phyloP scores from a whole-genome alignment of 2,329 filamentous ascomycete genomes.

The Pseudogymnoascus sp. region DNA sequence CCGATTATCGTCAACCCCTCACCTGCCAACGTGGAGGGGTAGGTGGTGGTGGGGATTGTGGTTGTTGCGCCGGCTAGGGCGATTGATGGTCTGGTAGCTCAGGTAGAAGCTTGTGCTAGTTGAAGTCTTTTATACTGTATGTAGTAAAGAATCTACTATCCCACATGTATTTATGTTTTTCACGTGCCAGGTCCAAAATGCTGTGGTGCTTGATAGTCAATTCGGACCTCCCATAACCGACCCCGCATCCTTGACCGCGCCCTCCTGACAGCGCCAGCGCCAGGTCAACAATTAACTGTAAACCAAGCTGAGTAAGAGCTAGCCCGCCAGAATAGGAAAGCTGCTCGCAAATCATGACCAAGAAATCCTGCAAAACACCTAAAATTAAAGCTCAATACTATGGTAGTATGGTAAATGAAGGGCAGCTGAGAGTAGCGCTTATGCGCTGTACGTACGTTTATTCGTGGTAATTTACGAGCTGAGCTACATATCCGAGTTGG shows the following conservation, averaged over 20 bases:
- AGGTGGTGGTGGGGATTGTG: background rate
- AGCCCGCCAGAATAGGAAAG: background rate
- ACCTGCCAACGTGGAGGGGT: background rate
- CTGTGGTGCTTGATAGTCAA: background rate
- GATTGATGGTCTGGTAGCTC: background rate
- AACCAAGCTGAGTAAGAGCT: background rate
- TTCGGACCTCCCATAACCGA: background rate
- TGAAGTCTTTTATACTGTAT: background rate
- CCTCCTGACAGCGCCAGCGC: background rate
- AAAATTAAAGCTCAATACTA: background rate
- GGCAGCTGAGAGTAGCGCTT: background rate
- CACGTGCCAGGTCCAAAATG: background rate
- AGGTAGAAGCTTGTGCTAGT: background rate
- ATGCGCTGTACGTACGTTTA: too few species aligned
- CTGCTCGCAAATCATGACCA: background rate
- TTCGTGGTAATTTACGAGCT: too few species aligned
- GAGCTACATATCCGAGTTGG: background rate
- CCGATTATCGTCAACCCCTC: background rate
- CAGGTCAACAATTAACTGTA: too few species aligned
- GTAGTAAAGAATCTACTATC: background rate
- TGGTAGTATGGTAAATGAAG: too few species aligned
- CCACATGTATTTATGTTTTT: background rate
- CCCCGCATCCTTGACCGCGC: background rate
- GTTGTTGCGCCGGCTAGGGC: background rate
- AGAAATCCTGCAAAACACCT: background rate